These are phyloP conservation scores for Cicer chorassanicum DNA, from an alignment of 306 rosid species.

Conservation along the genomic window DNA sequence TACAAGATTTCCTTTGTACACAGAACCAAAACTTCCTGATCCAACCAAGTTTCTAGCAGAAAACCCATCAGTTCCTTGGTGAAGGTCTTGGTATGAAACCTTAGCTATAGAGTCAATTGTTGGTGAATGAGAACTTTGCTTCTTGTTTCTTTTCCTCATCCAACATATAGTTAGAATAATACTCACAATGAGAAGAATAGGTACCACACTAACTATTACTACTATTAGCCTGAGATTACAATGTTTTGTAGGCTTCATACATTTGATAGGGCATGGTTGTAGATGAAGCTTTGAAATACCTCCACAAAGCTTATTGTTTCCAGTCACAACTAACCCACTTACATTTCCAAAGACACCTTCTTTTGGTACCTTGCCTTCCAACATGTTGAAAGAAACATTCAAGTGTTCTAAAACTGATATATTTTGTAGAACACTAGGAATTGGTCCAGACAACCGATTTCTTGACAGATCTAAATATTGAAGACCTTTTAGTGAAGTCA, in stretches of 20 bases:
- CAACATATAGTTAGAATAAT: background rate
- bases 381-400: conserved; percentile 7
- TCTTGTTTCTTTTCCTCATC: conserved; percentile 22
- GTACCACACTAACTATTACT: conserved; percentile 24
- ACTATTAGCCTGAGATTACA: background rate
- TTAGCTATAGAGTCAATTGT: background rate
- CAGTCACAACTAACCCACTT: background rate
- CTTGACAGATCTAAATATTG: conserved; percentile 39
- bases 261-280: conserved; percentile 27
- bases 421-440: conserved; percentile 44
- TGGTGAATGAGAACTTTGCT: background rate
- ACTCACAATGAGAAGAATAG: background rate
- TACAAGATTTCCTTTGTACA: conserved; percentile 6
- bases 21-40: conserved; percentile 5
- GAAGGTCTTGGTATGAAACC: conserved; percentile 34
- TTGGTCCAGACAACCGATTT: conserved; percentile 43
- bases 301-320: conserved; percentile 31
- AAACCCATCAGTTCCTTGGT: conserved; percentile 31
- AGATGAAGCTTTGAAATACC: background rate
- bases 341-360: background rate
- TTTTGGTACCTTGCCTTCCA: conserved; percentile 8
- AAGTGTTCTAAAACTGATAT: background rate
- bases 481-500: conserved; percentile 39
- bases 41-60: conserved; percentile 32
- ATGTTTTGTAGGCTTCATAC: conserved; percentile 1